Conservation (phyloP, 1,284 basidiomycete genomes). For the Ustilago esculenta region DNA sequence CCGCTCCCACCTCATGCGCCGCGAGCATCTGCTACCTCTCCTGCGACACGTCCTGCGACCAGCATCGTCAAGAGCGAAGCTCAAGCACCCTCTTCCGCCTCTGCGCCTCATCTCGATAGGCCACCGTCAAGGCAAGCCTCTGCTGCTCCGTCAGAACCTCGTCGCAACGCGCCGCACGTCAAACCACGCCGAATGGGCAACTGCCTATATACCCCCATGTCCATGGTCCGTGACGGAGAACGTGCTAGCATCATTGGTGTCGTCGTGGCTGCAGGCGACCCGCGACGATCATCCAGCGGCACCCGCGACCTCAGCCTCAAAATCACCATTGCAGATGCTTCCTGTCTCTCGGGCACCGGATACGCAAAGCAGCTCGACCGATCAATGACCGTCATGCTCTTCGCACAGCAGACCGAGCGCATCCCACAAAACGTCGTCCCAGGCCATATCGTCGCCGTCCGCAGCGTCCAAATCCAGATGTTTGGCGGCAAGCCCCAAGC, state of each 20-base stretch:
- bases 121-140: slow-evolving; percentile 18
- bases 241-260: slow-evolving; percentile 50
- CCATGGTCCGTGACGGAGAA: slow-evolving; percentile 35
- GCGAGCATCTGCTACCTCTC: neutral
- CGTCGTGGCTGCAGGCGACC: slow-evolving; percentile 31
- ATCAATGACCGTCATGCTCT: slow-evolving; percentile 47
- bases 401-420: slow-evolving; percentile 24
- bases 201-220: slow-evolving; percentile 49
- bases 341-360: slow-evolving; percentile 37
- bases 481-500: slow-evolving; percentile 39
- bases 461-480: slow-evolving; percentile 40
- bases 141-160: slow-evolving; percentile 8
- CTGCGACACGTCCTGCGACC: neutral
- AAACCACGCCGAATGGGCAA: slow-evolving; percentile 47
- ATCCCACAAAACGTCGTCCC: slow-evolving; percentile 24
- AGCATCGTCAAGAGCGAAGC: slow-evolving; percentile 22
- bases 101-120: slow-evolving; percentile 10
- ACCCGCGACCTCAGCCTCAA: slow-evolving; percentile 43
- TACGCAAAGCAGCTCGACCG: slow-evolving; percentile 37
- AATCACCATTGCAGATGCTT: slow-evolving; percentile 39
- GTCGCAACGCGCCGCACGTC: slow-evolving; percentile 40
- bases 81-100: slow-evolving; percentile 5
- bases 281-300: slow-evolving; percentile 40
- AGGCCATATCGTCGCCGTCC: slow-evolving; percentile 41
- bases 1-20: neutral